Base-by-base conservation (phyloP, 371 early-diverging fungal species). In the Agmasoma carcini region DNA sequence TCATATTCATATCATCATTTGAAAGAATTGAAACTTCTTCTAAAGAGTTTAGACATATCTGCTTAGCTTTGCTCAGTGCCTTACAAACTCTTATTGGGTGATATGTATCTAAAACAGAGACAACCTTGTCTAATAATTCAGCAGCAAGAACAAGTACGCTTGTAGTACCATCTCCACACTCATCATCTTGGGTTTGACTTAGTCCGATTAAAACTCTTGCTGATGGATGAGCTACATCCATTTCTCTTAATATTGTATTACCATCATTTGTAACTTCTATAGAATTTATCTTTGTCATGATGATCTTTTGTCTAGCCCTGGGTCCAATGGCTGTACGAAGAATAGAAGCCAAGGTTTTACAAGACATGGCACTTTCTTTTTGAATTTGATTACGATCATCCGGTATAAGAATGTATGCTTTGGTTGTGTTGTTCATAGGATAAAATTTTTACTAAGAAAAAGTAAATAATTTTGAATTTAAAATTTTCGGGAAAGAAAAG, bases 161-260 rank as follows among this genome's bases (percentile, higher is more conserved):
- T 25, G 99, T 99, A 19, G 99, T 99, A 54, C 99, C 99, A 77
- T 99, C 99, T 58, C 99, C 99, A 31, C 96, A 96, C 76, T 96
- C 97, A 75, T 97, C 96, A 79, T 96, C 96, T 80, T 99, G 99
- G 53, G 99, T 96, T 75, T 94, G 80, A 31, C 89, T 85, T 39
- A 98, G 82, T 73, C 97, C 99, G 69, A 98, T 90, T 85, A 97
- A 86, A 65, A 85, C 85, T 76, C 97, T 93, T 39, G 97, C 96
- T 43, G 97, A 97, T 37, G 97, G 97, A 78, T 96, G 96, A 33
- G 88, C 85, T 20, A 95, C 95, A 78, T 98, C 97, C 70, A 90
- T 83, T 78, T 98, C 99, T 72, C 98, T 81, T 63, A 98, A 79
- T 61, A 96, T 97, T 19, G 94, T 88, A 76, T 93, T 92, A 59